phyloP scores from a whole-genome alignment of 2,329 filamentous ascomycete species.

The Calonectria pteridis region DNA sequence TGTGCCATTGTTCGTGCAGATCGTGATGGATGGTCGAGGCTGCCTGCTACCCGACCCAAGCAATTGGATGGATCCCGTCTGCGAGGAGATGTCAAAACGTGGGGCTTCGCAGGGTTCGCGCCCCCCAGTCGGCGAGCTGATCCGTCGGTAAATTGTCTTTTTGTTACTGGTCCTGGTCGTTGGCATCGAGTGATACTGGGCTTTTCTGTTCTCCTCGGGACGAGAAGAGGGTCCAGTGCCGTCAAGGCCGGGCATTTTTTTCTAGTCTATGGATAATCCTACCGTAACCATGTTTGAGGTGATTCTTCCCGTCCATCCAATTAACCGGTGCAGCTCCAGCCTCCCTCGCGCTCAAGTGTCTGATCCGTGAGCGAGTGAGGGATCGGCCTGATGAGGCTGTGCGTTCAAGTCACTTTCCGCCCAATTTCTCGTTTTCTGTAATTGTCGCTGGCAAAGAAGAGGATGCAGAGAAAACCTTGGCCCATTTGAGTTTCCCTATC shows the following conservation, averaged over 20 bases:
- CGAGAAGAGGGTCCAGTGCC: not conserved
- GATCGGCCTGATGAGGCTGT: not conserved
- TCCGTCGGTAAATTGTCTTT: not conserved
- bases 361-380: not conserved
- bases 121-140: not conserved
- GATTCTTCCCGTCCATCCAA: not conserved
- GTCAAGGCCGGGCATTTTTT: not conserved
- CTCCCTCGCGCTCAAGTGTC: not conserved
- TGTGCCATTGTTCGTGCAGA: slow-evolving; percentile 9
- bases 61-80: not conserved
- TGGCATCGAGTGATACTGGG: not conserved
- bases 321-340: not conserved
- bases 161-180: not conserved
- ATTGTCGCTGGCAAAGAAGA: not conserved
- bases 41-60: not conserved
- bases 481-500: not conserved
- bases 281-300: not conserved
- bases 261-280: not conserved
- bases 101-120: not conserved
- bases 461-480: not conserved
- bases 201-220: not conserved
- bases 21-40: slow-evolving; percentile 1
- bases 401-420: not conserved
- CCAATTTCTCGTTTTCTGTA: not conserved
- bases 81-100: not conserved